Evolutionary conservation across 2,329 filamentous ascomycete genomes (phyloP).

Genomic region (Annulohypoxylon truncatum): DNA sequence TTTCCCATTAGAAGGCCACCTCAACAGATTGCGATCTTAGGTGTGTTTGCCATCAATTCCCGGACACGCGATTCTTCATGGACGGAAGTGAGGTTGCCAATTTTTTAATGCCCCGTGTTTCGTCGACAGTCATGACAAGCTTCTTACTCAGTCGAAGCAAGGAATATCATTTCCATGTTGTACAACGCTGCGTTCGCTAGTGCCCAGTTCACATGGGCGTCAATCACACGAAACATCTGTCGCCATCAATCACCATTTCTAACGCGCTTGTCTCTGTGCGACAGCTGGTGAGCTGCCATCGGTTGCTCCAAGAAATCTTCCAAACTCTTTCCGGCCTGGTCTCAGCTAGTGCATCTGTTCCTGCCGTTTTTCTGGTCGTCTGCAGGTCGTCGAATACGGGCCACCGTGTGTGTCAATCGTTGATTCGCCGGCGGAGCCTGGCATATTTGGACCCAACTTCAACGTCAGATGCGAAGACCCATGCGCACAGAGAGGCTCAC

Average conservation of each 20-base stretch:
- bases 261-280: constrained; percentile 38
- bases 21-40: constrained; percentile 39
- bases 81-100: constrained; percentile 23
- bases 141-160: constrained; percentile 25
- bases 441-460: constrained; percentile 32
- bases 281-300: constrained; percentile 37
- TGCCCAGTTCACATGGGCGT: constrained; percentile 40
- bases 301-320: constrained; percentile 31
- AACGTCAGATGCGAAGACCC: constrained; percentile 44
- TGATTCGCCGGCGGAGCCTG: constrained; percentile 48
- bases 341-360: constrained; percentile 41
- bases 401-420: constrained; percentile 48
- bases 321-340: constrained; percentile 40
- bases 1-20: constrained; percentile 9
- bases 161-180: constrained; percentile 29
- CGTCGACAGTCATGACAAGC: constrained; percentile 22
- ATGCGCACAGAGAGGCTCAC: constrained; percentile 44
- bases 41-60: constrained; percentile 32
- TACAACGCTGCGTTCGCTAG: constrained; percentile 33
- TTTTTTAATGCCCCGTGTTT: constrained; percentile 37
- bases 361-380: constrained; percentile 42
- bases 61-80: constrained; percentile 23
- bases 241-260: constrained; percentile 36
- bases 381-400: constrained; percentile 48
- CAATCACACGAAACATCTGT: constrained; percentile 41